These are phyloP conservation scores for Aspergillus fijiensis DNA, from an alignment of 2,329 filamentous ascomycete genomes.

Conservation along the genomic window DNA sequence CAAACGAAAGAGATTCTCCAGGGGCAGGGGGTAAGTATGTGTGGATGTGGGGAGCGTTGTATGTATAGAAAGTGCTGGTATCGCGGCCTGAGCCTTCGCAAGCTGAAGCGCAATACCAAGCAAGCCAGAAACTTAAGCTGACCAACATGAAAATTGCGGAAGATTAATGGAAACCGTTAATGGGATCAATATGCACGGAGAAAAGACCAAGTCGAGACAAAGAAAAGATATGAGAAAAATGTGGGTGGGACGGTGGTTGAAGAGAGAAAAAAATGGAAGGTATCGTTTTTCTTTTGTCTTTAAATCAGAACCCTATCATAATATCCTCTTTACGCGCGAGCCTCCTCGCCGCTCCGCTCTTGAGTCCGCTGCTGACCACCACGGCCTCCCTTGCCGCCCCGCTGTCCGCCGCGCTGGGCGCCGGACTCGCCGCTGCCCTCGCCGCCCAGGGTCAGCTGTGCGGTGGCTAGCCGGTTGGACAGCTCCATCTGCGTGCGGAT, in stretches of 20 bases:
- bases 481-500: slow-evolving; percentile 99
- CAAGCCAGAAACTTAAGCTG: neutral
- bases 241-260: slow-evolving; percentile 6
- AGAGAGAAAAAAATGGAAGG: slow-evolving; percentile 25
- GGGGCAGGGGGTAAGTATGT: neutral
- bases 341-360: slow-evolving; percentile 39
- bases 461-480: slow-evolving; percentile 88
- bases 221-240: slow-evolving; percentile 12
- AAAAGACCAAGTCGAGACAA: slow-evolving; percentile 9
- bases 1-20: too few relatives aligned
- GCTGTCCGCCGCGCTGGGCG: slow-evolving; percentile 36
- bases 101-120: neutral
- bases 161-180: slow-evolving; percentile 8
- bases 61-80: too few relatives aligned
- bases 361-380: slow-evolving; percentile 41
- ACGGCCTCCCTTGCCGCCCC: slow-evolving; percentile 46
- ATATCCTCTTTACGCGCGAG: slow-evolving; percentile 33
- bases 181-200: neutral
- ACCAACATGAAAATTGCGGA: slow-evolving; percentile 2
- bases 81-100: neutral
- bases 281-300: slow-evolving; percentile 16
- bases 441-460: slow-evolving; percentile 60
- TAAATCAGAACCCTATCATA: slow-evolving; percentile 16
- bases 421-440: slow-evolving; percentile 41
- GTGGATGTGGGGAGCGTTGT: neutral